Conservation (phyloP, 2,329 filamentous ascomycete species). For the Aspergillus quadrilineatus region DNA sequence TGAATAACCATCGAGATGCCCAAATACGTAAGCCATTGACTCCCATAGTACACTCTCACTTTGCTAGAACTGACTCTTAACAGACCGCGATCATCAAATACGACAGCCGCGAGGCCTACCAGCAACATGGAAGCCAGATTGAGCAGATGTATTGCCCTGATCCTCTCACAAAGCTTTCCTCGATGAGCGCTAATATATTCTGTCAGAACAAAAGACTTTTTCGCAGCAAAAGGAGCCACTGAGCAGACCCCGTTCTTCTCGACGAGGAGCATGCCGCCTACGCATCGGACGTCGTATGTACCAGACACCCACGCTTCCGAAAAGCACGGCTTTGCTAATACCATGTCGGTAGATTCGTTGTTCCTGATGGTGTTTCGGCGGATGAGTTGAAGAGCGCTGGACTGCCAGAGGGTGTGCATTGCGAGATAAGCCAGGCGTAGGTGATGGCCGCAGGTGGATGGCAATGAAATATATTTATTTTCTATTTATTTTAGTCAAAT, state of each 20-base stretch:
- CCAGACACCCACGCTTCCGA: not conserved
- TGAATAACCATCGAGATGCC: constrained; percentile 15
- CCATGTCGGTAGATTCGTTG: constrained; percentile 10
- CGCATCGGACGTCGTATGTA: constrained; percentile 19
- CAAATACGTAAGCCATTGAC: constrained; percentile 16
- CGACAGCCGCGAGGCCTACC: constrained; percentile 15
- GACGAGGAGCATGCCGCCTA: constrained; percentile 17
- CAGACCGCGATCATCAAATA: constrained; percentile 18
- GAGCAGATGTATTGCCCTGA: constrained; percentile 14
- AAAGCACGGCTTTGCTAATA: not conserved
- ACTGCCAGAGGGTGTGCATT: constrained; percentile 13
- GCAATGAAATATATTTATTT: not conserved
- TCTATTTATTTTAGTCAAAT: not conserved
- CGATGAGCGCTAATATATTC: not conserved
- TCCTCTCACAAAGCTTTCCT: not conserved
- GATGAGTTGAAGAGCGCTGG: constrained; percentile 14
- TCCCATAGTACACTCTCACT: not conserved
- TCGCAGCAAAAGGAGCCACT: constrained; percentile 15
- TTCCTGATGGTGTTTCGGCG: constrained; percentile 9
- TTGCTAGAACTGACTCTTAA: not conserved
- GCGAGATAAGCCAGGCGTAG: constrained; percentile 9
- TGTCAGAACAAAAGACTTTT: constrained; percentile 11
- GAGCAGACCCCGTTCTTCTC: constrained; percentile 18
- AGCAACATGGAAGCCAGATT: constrained; percentile 14
- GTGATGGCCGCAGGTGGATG: not conserved